phyloP scores from a whole-genome alignment of 192 early-diverging fungal genomes.

The Jimgerdemannia flammicorona region DNA sequence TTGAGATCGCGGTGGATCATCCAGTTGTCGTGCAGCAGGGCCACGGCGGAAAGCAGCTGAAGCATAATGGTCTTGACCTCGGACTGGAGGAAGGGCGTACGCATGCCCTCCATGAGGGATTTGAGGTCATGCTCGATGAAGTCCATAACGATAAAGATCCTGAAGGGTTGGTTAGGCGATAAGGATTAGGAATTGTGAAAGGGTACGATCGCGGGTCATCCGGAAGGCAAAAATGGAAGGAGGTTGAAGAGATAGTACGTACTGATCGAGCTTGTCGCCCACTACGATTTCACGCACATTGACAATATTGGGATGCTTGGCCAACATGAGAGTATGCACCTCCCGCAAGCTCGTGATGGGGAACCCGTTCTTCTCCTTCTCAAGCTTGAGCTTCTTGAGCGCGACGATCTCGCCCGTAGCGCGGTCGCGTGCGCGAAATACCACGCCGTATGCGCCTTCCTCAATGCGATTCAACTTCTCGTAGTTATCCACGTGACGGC shows the following conservation, averaged over 20 bases:
- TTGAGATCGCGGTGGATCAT: constrained; percentile 70
- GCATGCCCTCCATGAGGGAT: constrained; percentile 83
- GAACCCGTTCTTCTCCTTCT: constrained; percentile 67
- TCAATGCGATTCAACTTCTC: constrained; percentile 95
- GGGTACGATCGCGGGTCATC: not conserved
- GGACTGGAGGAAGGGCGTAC: constrained; percentile 71
- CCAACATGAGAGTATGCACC: constrained; percentile 66
- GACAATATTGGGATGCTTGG: constrained; percentile 83
- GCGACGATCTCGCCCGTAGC: constrained; percentile 68
- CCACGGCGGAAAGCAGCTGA: constrained; percentile 61
- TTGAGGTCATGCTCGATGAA: constrained; percentile 96
- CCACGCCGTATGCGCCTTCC: constrained; percentile 95
- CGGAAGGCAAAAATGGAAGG: not conserved
- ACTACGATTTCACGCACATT: constrained; percentile 78
- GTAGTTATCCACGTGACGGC: constrained; percentile 80
- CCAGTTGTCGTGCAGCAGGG: constrained; percentile 63
- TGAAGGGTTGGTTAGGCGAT: constrained; percentile 23
- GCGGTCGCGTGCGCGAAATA: constrained; percentile 86
- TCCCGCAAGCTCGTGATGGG: constrained; percentile 78
- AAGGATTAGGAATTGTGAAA: not conserved
- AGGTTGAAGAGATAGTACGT: constrained; percentile 14
- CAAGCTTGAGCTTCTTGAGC: constrained; percentile 53
- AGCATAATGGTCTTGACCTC: constrained; percentile 80
- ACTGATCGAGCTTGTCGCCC: constrained; percentile 58
- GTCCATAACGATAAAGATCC: constrained; percentile 97